Conservation (phyloP, 1,284 basidiomycete genomes). For the Jaminaea rosea region DNA sequence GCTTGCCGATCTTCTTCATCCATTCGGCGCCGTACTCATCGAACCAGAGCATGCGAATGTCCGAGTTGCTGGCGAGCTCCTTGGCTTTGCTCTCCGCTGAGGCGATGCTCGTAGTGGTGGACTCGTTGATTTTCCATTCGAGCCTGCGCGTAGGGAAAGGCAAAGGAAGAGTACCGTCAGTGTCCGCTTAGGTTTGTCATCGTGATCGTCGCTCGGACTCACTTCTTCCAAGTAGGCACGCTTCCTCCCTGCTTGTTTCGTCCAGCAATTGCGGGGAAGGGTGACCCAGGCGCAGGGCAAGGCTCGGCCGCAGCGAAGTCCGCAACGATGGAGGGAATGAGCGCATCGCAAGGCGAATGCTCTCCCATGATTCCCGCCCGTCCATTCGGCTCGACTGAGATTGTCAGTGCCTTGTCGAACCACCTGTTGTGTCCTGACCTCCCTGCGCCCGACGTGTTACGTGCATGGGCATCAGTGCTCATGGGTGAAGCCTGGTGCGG, state of each 20-base stretch:
- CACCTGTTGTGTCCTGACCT: constrained; percentile 71
- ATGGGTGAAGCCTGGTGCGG: constrained; percentile 55
- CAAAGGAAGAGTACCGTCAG: too few relatives aligned
- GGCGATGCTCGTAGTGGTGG: constrained; percentile 56
- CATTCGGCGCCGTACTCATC: constrained; percentile 77
- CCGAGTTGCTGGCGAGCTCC: constrained; percentile 65
- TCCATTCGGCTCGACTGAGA: constrained; percentile 76
- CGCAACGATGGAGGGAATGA: constrained; percentile 80
- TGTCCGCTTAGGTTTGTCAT: too few relatives aligned
- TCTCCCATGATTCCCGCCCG: constrained; percentile 83
- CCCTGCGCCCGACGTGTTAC: constrained; percentile 63
- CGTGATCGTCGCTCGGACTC: too few relatives aligned
- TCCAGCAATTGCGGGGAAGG: constrained; percentile 17
- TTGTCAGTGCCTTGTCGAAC: constrained; percentile 79
- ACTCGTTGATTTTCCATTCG: constrained; percentile 67
- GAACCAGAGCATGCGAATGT: constrained; percentile 77
- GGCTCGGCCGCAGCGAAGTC: constrained; percentile 68
- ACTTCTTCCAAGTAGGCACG: constrained; percentile 1
- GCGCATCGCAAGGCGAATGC: constrained; percentile 82
- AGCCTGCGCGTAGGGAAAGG: too few relatives aligned
- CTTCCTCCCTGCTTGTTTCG: constrained; percentile 7
- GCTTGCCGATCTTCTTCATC: constrained; percentile 74
- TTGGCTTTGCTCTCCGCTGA: constrained; percentile 58
- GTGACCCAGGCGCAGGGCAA: constrained; percentile 19
- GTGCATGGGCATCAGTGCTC: constrained; percentile 68